phyloP scores from a whole-genome alignment of 345 rosid genomes.

The Durio zibethinus region DNA sequence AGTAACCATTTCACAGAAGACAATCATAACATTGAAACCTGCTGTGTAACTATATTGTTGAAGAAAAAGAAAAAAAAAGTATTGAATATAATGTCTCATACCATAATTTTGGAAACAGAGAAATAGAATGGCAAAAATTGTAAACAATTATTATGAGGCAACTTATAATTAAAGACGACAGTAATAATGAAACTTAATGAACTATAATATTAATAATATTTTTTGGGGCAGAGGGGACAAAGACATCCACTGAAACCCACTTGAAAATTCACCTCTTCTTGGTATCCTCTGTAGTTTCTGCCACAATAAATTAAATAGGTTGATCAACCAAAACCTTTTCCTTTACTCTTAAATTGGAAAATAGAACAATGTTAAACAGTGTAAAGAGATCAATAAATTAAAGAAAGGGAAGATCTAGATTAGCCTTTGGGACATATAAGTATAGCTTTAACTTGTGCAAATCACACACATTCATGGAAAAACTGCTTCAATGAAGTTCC shows the following conservation, averaged over 20 bases:
- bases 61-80: background rate
- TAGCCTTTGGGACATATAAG: background rate
- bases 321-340: background rate
- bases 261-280: background rate
- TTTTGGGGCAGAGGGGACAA: background rate
- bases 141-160: background rate
- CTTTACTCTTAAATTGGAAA: background rate
- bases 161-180: background rate
- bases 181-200: background rate
- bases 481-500: background rate
- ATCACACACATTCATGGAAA: background rate
- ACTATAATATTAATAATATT: too few relatives aligned
- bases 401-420: background rate
- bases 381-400: background rate
- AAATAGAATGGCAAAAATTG: background rate
- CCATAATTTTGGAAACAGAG: background rate
- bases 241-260: background rate
- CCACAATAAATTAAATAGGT: background rate
- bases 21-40: background rate
- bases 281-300: background rate
- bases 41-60: background rate
- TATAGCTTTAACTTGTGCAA: background rate
- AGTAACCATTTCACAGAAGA: background rate
- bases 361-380: background rate
- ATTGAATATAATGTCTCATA: background rate